These are phyloP conservation scores for Solanum chiquidenum DNA, from an alignment of 257 asterid genomes.

Conservation along the genomic window DNA sequence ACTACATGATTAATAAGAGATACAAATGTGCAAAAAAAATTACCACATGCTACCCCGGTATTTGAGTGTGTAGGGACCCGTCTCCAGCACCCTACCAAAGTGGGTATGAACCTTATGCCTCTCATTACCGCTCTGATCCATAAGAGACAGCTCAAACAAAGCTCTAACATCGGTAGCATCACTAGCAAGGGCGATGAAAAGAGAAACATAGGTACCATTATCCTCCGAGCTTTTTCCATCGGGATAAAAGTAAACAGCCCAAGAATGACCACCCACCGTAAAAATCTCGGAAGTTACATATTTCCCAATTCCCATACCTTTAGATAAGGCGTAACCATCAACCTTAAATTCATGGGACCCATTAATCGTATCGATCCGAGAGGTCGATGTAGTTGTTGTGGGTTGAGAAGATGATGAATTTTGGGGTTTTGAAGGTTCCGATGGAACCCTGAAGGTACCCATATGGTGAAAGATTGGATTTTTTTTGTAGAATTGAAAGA, in stretches of 20 bases:
- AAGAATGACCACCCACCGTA: constrained; percentile 6
- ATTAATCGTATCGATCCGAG: not conserved
- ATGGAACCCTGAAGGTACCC: constrained; percentile 7
- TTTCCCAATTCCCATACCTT: constrained; percentile 11
- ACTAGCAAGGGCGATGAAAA: constrained; percentile 13
- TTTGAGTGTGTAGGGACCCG: constrained; percentile 11
- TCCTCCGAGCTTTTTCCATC: constrained; percentile 10
- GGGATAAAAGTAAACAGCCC: constrained; percentile 17
- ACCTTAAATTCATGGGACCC: constrained; percentile 10
- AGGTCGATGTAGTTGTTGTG: constrained; percentile 9
- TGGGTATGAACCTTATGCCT: constrained; percentile 14
- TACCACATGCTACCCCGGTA: constrained; percentile 17
- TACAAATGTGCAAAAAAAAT: not conserved
- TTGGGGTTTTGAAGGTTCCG: constrained; percentile 3
- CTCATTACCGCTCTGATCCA: constrained; percentile 15
- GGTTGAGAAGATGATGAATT: not conserved
- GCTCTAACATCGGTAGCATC: constrained; percentile 15
- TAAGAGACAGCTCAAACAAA: constrained; percentile 10
- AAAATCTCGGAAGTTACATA: not conserved
- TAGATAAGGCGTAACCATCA: not conserved
- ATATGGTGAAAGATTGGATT: not conserved
- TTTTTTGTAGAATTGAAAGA: not conserved
- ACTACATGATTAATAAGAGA: not conserved
- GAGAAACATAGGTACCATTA: constrained; percentile 10
- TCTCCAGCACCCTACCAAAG: constrained; percentile 12